phyloP scores from a whole-genome alignment of 2,329 filamentous ascomycete species.

The Cercospora sojina region DNA sequence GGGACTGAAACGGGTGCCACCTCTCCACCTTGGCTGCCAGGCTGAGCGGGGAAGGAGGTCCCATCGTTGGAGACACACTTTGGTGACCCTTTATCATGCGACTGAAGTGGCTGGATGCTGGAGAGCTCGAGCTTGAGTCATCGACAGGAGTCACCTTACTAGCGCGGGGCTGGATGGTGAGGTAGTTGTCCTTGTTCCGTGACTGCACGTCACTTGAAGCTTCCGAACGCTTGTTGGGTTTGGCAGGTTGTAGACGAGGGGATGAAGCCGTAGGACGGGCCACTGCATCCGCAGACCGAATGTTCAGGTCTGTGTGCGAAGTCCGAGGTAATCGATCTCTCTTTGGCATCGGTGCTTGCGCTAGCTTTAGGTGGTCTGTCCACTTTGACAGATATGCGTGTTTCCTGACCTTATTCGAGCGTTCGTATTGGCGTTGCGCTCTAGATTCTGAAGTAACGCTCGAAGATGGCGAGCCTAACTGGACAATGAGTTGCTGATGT shows the following conservation, averaged over 20 bases:
- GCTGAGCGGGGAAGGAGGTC: neutral
- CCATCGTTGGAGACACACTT: neutral
- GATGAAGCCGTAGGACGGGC: neutral
- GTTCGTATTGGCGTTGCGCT: neutral
- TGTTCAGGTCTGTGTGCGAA: neutral
- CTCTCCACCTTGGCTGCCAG: neutral
- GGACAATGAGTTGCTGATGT: neutral
- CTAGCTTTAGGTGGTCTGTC: neutral
- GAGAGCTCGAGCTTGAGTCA: neutral
- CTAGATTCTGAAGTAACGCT: neutral
- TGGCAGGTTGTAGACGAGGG: neutral
- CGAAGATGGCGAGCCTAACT: neutral
- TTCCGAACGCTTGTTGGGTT: neutral
- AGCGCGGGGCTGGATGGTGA: neutral
- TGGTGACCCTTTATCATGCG: neutral
- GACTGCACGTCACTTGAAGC: neutral
- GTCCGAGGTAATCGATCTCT: neutral
- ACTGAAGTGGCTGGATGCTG: neutral
- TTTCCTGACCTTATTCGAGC: neutral
- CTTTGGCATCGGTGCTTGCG: neutral
- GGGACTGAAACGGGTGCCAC: neutral
- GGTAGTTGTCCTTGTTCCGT: neutral
- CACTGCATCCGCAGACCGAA: neutral
- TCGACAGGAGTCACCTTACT: neutral
- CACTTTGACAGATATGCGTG: neutral